Evolutionary conservation across 1,284 basidiomycete genomes (phyloP).

Genomic region (Malassezia vespertilionis): DNA sequence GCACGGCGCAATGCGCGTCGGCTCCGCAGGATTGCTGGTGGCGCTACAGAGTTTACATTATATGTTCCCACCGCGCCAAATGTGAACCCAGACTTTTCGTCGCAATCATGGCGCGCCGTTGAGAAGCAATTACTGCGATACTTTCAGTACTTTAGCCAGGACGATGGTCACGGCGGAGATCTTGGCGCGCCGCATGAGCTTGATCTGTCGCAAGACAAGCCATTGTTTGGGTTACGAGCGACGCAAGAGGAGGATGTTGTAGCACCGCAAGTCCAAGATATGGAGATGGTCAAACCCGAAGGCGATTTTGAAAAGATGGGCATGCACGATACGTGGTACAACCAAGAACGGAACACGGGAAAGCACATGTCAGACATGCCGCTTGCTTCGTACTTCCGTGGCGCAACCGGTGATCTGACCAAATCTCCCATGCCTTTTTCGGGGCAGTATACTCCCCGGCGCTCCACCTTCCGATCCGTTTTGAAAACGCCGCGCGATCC

Average conservation of each 20-base stretch:
- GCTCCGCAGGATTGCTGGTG: conserved; percentile 36
- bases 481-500: background rate
- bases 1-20: conserved; percentile 39
- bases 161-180: conserved; percentile 36
- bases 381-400: conserved; percentile 27
- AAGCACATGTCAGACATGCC: conserved; percentile 42
- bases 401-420: background rate
- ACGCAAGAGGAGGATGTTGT: background rate
- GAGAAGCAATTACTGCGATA: conserved; percentile 31
- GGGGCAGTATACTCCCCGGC: too few species aligned
- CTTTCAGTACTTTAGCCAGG: conserved; percentile 32
- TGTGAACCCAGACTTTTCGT: conserved; percentile 20
- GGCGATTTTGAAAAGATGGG: background rate
- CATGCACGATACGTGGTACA: conserved; percentile 4
- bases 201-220: conserved; percentile 1
- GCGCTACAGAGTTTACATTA: conserved; percentile 41
- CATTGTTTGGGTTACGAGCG: too few species aligned
- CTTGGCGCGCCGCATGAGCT: conserved; percentile 20
- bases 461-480: background rate
- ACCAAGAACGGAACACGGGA: conserved; percentile 31
- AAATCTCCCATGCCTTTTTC: conserved; percentile 6
- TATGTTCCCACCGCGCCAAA: conserved; percentile 32
- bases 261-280: too few species aligned
- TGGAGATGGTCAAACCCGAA: too few species aligned
- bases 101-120: conserved; percentile 23